Evolutionary conservation across 2,329 filamentous ascomycete species (phyloP), one percentile per base, ranked within the genome.

Genomic region (Leptographium wingfieldii): DNA sequence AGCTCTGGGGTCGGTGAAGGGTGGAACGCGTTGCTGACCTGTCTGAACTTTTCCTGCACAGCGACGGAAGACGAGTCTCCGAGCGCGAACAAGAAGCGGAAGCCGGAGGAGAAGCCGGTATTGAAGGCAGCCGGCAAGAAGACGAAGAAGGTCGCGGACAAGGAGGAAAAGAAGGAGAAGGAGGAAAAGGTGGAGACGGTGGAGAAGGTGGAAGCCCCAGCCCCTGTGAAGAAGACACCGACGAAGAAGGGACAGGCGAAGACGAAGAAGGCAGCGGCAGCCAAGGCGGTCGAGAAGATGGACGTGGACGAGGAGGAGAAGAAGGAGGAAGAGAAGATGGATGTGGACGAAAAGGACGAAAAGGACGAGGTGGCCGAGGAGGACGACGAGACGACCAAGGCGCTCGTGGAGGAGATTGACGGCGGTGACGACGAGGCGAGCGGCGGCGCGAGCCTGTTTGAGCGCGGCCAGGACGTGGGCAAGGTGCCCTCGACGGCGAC

Each of bases 381-480:
- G 33, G 55, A 57, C 16, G 59, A 60, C 59, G 59, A 22, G 11
- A 38, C 55, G 49, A 57, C 59, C 35, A 57, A 57, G 49, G 55
- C 59, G 25, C 49, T 60, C 10, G 59, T 55, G 27, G 11, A 54
- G n/a, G 55, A 60, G 27, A 35, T 60, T 11, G 55, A 60, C 49
- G 22, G 48, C 48, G 54, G 27, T 25, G 55, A 49, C 29, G 59
- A 60, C 48, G 38, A 27, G 19, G 46, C 57, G 12, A 16, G 27
- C 6, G 61, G 64, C 60, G 64, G 64, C 12, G 61, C 60, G 49
- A 58, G 58, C 25, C 57, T 64, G 14, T 65, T 64, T 61, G 54
- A 61, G 63, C 51, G 57, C 4, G 64, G 64, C 55, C 64, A 65
- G 55, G 63, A 64, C 57, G 64, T 65, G n/a, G 64, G 63, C 58